These are phyloP conservation scores for Panaeolus cyanescens DNA, from an alignment of 768 basidiomycete species.

Conservation along the genomic window DNA sequence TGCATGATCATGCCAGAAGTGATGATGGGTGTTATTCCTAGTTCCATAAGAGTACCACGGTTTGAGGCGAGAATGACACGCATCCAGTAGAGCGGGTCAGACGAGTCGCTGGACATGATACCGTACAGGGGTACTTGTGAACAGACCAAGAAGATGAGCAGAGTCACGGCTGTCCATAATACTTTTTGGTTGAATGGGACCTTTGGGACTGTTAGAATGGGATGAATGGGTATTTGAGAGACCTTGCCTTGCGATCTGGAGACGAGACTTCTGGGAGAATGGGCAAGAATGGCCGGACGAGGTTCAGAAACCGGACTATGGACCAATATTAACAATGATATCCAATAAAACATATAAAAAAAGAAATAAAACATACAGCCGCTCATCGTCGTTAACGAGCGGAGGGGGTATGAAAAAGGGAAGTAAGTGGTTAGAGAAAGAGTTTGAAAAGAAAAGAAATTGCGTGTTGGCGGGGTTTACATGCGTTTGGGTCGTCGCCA, in stretches of 20 bases:
- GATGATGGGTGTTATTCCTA: constrained; percentile 96
- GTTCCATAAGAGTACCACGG: constrained; percentile 98
- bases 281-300: constrained; percentile 96
- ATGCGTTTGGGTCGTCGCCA: constrained; percentile 19
- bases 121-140: constrained; percentile 99
- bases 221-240: not conserved
- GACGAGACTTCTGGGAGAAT: constrained; percentile 97
- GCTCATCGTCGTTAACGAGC: constrained; percentile 60
- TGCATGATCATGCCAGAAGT: constrained; percentile 99
- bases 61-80: constrained; percentile 99
- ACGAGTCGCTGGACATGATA: constrained; percentile 99
- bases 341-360: not conserved
- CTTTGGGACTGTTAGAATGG: constrained; percentile 37
- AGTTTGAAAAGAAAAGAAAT: constrained; percentile 25
- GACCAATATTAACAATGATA: constrained; percentile 6
- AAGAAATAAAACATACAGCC: constrained; percentile 59
- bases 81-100: constrained; percentile 99
- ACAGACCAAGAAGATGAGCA: constrained; percentile 99
- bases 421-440: not conserved
- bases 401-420: constrained; percentile 14
- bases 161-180: constrained; percentile 98
- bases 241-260: constrained; percentile 88
- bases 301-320: constrained; percentile 94
- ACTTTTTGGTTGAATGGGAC: constrained; percentile 99
- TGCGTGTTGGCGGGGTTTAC: constrained; percentile 15